A percentile compares a stretch with the other conserved stretches of the same genome.
phyloP scores from a whole-genome alignment of 1,139 yeast species.

The Candida sp. region DNA sequence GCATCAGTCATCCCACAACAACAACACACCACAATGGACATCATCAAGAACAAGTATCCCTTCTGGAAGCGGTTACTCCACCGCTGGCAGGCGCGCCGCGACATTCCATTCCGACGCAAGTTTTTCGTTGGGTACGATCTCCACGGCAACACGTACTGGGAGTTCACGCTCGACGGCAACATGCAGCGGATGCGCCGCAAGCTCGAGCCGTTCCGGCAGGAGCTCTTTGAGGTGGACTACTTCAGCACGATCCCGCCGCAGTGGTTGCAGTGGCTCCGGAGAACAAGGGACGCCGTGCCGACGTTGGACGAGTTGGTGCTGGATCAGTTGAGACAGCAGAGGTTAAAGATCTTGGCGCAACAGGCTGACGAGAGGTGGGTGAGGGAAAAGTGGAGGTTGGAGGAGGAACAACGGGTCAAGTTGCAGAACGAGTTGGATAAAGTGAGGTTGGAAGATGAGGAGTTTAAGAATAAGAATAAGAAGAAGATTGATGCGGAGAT shows the following conservation, averaged over 20 bases:
- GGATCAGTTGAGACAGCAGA: slow-evolving; percentile 61
- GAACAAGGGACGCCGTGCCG: slow-evolving; percentile 65
- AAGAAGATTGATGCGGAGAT: slow-evolving; percentile 10
- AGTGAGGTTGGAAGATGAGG: slow-evolving; percentile 24
- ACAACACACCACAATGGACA: slow-evolving; percentile 42
- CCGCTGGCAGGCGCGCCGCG: slow-evolving; percentile 63
- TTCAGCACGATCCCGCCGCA: slow-evolving; percentile 62
- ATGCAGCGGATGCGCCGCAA: slow-evolving; percentile 51
- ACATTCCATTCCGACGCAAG: slow-evolving; percentile 65
- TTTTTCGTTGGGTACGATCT: slow-evolving; percentile 74
- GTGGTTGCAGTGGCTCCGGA: slow-evolving; percentile 84
- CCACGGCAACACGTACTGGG: slow-evolving; percentile 88
- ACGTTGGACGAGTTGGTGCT: slow-evolving; percentile 60
- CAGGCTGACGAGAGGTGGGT: slow-evolving; percentile 68
- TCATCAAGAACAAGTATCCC: slow-evolving; percentile 40
- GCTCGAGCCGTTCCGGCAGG: slow-evolving; percentile 47
- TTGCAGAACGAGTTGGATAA: slow-evolving; percentile 38
- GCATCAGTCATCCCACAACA: no score
- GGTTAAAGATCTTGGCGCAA: slow-evolving; percentile 57
- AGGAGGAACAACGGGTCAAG: slow-evolving; percentile 34
- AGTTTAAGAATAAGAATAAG: slow-evolving; percentile 11
- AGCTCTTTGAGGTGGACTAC: slow-evolving; percentile 52
- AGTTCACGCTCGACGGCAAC: slow-evolving; percentile 59
- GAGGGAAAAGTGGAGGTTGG: slow-evolving; percentile 38
- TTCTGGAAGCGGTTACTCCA: slow-evolving; percentile 51